Percentiles rank a stretch among this genome's conserved stretches.
Conservation (phyloP, 768 basidiomycete species). For the Goffeauzyma gilvescens region DNA sequence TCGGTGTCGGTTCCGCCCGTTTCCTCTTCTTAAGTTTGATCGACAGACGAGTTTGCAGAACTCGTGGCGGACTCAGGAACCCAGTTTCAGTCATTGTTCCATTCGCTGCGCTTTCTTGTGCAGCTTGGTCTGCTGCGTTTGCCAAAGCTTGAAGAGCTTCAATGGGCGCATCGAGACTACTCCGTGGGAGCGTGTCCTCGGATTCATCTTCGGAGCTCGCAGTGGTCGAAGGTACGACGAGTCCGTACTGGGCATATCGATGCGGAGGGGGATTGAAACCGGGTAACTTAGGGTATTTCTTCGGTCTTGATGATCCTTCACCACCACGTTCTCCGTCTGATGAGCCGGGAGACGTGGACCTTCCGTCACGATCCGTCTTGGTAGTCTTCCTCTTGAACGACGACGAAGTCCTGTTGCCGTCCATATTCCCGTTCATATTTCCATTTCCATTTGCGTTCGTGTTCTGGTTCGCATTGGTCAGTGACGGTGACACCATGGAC, state of each 20-base stretch:
- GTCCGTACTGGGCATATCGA: constrained; percentile 79
- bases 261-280: constrained; percentile 85
- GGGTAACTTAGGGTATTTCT: constrained; percentile 61
- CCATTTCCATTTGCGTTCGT: background rate
- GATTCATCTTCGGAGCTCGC: constrained; percentile 77
- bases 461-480: background rate
- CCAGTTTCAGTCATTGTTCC: constrained; percentile 3
- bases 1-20: constrained; percentile 28
- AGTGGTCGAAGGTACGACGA: constrained; percentile 40
- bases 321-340: constrained; percentile 12
- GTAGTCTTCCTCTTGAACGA: background rate
- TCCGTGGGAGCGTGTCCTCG: constrained; percentile 66
- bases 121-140: constrained; percentile 81
- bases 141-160: constrained; percentile 85
- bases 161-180: constrained; percentile 73
- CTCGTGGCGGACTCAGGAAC: constrained; percentile 8
- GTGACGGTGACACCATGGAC: too few relatives aligned
- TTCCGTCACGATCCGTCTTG: constrained; percentile 13
- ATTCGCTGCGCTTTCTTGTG: constrained; percentile 35
- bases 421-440: background rate
- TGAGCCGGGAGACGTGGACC: background rate
- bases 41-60: constrained; percentile 10
- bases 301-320: constrained; percentile 12
- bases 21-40: constrained; percentile 26
- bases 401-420: constrained; percentile 1